Conservation (phyloP, 495 filamentous ascomycete species). For the Daldinia concentrica region DNA sequence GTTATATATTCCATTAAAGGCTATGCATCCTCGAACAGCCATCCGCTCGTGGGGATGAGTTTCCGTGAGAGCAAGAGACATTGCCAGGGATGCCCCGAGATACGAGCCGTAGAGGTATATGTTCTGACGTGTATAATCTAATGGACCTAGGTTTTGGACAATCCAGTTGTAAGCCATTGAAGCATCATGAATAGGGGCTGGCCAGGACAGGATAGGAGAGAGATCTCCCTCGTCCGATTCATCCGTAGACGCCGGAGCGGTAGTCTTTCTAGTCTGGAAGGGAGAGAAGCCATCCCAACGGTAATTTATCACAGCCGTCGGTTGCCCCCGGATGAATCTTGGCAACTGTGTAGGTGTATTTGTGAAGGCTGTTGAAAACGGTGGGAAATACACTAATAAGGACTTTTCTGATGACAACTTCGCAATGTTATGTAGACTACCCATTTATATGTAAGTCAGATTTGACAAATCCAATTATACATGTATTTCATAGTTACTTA, state of each 20-base stretch:
- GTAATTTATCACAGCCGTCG: conserved; percentile 56
- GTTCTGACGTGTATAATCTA: conserved; percentile 40
- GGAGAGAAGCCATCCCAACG: conserved; percentile 45
- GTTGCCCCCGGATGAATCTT: conserved; percentile 44
- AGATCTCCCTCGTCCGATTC: conserved; percentile 11
- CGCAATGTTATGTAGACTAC: conserved; percentile 49
- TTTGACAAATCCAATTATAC: neutral
- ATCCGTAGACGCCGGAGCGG: conserved; percentile 3
- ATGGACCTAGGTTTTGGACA: conserved; percentile 46
- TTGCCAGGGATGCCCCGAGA: conserved; percentile 60
- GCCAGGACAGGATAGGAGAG: conserved; percentile 49
- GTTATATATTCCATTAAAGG: conserved; percentile 63
- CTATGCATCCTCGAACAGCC: conserved; percentile 56
- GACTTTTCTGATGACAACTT: conserved; percentile 39
- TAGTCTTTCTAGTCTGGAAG: neutral
- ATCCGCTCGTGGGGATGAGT: conserved; percentile 47
- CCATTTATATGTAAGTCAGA: neutral
- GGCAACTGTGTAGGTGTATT: conserved; percentile 39
- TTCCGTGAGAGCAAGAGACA: conserved; percentile 60
- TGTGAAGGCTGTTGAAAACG: conserved; percentile 40
- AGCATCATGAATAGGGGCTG: conserved; percentile 60
- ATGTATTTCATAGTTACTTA: conserved; percentile 24
- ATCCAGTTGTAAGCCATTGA: conserved; percentile 58
- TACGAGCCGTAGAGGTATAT: conserved; percentile 61
- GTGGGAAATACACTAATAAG: conserved; percentile 52